Evolutionary conservation across 345 rosid genomes (phyloP), one percentile per base, ranked within the genome.

Genomic region (Sonneratia caseolaris): DNA sequence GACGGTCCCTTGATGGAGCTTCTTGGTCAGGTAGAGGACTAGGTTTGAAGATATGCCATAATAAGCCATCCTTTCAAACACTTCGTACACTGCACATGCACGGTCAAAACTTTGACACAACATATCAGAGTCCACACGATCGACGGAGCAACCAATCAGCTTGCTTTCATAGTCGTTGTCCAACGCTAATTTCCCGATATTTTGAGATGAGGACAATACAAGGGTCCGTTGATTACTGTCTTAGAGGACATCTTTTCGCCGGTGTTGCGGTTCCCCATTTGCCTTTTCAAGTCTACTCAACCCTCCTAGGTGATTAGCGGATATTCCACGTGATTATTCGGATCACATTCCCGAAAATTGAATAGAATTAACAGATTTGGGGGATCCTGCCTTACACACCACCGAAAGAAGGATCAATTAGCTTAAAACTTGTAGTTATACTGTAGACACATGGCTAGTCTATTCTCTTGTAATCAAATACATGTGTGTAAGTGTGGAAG

Each of bases 61-160:
- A 45, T 89, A 95, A 3, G 99, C 97, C 98, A 95, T 87, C 0
- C 98, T 67, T 72, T 95, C 99, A 68, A 94, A 94, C 12, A 86
- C 85, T 76, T 90, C 97, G 24, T 94, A 90, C 73, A 86, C 97
- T 90, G 81, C 66, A 75, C 22, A 36, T 19, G 38, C 22, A 36
- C 10, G 38, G 51, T 5, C 51, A 68, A 38, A 73, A 67, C 7
- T 36, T 27, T 27, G 32, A 27, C 38, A 67, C 11, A 14, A 4
- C 0, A 19, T 22, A 11, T 6, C 47, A 69, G 64, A 73, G 79
- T 62, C 66, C 66, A 62, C 10, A 59, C 64, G 7, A 59, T 27
- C 45, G 10, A 42, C 5, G 45, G 45, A 42, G 45, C 45, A 27
- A 35, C 0, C 66, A 27, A 62, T 61, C 37, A 53, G 18, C 16